These are phyloP conservation scores for Ilyonectria mors-panacis DNA, from an alignment of 2,329 filamentous ascomycete species.

Conservation along the genomic window DNA sequence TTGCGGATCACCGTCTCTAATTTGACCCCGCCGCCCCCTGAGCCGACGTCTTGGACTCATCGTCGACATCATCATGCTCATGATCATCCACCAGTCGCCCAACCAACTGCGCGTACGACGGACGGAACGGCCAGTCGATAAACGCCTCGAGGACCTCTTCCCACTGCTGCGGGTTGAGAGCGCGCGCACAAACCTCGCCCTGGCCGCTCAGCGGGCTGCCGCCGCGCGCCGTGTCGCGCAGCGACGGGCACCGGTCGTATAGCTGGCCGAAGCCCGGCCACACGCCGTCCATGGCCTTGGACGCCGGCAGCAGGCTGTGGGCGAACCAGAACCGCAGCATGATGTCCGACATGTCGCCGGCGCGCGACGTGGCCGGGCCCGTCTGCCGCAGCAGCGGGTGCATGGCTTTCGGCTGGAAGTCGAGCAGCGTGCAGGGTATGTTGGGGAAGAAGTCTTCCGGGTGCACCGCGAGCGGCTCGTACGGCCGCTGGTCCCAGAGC, in stretches of 20 bases:
- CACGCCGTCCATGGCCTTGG: conserved; percentile 64
- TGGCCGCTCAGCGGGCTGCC: conserved; percentile 59
- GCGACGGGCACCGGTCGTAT: conserved; percentile 62
- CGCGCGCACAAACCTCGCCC: conserved; percentile 61
- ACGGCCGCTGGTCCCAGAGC: conserved; percentile 78
- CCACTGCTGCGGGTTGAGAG: conserved; percentile 69
- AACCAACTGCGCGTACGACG: conserved; percentile 65
- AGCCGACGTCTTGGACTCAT: conserved; percentile 43
- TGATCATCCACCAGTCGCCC: conserved; percentile 55
- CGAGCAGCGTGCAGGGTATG: conserved; percentile 71
- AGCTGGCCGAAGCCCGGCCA: conserved; percentile 73
- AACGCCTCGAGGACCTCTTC: conserved; percentile 72
- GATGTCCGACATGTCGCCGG: conserved; percentile 68
- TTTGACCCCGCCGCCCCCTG: conserved; percentile 20
- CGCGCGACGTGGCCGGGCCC: conserved; percentile 56
- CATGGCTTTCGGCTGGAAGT: conserved; percentile 74
- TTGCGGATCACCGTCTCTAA: neutral
- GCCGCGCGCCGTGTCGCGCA: conserved; percentile 63
- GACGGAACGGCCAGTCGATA: conserved; percentile 76
- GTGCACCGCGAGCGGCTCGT: conserved; percentile 76
- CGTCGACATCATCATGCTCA: conserved; percentile 42
- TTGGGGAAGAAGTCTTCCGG: conserved; percentile 78
- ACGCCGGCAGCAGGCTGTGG: conserved; percentile 59
- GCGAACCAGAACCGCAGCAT: conserved; percentile 61
- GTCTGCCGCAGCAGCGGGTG: conserved; percentile 64